Percentiles rank a stretch among this genome's conserved stretches.
These are phyloP conservation scores for Pseudovirgaria hyperparasitica DNA, from an alignment of 2,329 filamentous ascomycete species.

Conservation along the genomic window DNA sequence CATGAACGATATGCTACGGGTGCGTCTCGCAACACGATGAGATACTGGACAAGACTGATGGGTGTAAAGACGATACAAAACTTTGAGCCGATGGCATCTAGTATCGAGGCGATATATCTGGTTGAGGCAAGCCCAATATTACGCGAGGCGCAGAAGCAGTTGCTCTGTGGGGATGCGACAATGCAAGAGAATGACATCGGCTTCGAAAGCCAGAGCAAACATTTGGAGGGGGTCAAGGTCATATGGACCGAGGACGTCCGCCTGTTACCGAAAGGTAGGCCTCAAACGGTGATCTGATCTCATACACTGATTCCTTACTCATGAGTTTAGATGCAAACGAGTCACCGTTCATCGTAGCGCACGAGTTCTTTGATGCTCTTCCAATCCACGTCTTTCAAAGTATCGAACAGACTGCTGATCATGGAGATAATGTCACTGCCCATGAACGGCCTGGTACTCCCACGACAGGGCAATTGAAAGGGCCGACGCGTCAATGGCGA, in stretches of 20 bases:
- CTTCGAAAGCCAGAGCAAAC: slow-evolving; percentile 62
- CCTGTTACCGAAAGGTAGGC: slow-evolving; percentile 58
- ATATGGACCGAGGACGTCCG: slow-evolving; percentile 85
- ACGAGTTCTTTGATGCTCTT: slow-evolving; percentile 97
- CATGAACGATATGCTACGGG: slow-evolving; percentile 91
- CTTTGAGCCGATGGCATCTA: slow-evolving; percentile 64
- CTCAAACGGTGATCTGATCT: slow-evolving; percentile 7
- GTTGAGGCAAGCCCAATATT: slow-evolving; percentile 84
- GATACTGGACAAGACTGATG: slow-evolving; percentile 7
- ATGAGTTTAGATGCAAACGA: slow-evolving; percentile 54
- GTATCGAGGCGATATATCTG: slow-evolving; percentile 80
- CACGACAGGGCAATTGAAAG: slow-evolving; percentile 22
- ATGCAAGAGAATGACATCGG: slow-evolving; percentile 62
- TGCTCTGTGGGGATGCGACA: slow-evolving; percentile 63
- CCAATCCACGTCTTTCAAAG: slow-evolving; percentile 93
- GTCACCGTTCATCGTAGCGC: slow-evolving; percentile 85
- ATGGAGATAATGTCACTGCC: slow-evolving; percentile 32
- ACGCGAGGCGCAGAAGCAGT: slow-evolving; percentile 61
- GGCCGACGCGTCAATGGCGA: slow-evolving; percentile 26
- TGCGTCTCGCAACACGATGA: slow-evolving; percentile 30
- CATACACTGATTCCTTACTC: slow-evolving; percentile 8
- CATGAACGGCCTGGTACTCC: slow-evolving; percentile 34
- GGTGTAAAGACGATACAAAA: slow-evolving; percentile 61
- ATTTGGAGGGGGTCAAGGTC: slow-evolving; percentile 55
- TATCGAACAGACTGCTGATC: slow-evolving; percentile 34